Evolutionary conservation across 1,284 basidiomycete genomes (phyloP).

Genomic region (Chiua sp.): DNA sequence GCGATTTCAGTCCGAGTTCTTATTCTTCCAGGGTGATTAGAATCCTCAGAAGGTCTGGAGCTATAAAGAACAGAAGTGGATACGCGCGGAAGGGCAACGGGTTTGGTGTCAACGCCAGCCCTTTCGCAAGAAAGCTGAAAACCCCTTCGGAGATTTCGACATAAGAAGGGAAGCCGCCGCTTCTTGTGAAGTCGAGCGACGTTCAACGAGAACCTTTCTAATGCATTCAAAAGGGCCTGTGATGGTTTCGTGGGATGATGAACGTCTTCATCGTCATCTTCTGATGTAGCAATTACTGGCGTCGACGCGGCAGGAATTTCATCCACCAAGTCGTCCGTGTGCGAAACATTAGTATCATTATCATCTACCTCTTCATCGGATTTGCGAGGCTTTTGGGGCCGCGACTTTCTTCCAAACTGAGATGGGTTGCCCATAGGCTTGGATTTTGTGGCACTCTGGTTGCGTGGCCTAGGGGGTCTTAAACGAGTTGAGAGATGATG

Average conservation of each 20-base stretch:
- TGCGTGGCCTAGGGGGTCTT: slow-evolving; percentile 12
- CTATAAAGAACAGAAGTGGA: slow-evolving; percentile 39
- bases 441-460: slow-evolving; percentile 10
- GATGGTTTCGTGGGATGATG: slow-evolving; percentile 18
- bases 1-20: slow-evolving; percentile 1
- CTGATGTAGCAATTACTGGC: slow-evolving; percentile 13
- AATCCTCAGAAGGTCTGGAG: neutral
- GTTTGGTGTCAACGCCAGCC: slow-evolving; percentile 21
- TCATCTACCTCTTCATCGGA: slow-evolving; percentile 12
- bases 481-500: neutral
- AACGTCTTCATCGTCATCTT: slow-evolving; percentile 8
- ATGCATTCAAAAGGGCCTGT: slow-evolving; percentile 24
- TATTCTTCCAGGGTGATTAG: slow-evolving; percentile 4
- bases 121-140: slow-evolving; percentile 44
- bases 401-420: slow-evolving; percentile 15
- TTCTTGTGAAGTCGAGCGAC: slow-evolving; percentile 26
- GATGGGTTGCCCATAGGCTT: slow-evolving; percentile 8
- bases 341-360: neutral
- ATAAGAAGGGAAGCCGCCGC: slow-evolving; percentile 56
- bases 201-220: slow-evolving; percentile 24
- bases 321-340: slow-evolving; percentile 4
- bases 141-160: slow-evolving; percentile 52
- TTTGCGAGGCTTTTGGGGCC: neutral
- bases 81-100: slow-evolving; percentile 16
- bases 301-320: neutral